Evolutionary conservation across 1,284 basidiomycete genomes (phyloP).

Genomic region (Erythrobasidium hasegawianum): DNA sequence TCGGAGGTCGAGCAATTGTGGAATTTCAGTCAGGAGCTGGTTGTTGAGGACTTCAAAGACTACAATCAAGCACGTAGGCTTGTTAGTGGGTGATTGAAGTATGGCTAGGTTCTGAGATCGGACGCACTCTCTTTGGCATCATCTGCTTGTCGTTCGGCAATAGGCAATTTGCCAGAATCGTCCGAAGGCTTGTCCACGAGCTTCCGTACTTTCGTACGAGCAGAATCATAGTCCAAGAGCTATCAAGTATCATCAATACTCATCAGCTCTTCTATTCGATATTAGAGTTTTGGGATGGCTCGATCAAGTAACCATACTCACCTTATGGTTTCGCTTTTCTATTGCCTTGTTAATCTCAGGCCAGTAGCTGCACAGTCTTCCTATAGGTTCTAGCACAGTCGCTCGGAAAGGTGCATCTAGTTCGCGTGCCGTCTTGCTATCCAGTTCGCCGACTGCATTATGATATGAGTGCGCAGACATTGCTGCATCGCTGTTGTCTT

Average conservation of each 20-base stretch:
- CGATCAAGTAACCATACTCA: slow-evolving; percentile 47
- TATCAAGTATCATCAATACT: slow-evolving; percentile 47
- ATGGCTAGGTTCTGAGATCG: slow-evolving; percentile 94
- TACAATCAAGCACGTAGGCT: no score
- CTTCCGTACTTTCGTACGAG: slow-evolving; percentile 82
- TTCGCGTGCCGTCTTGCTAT: slow-evolving; percentile 77
- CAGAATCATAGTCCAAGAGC: slow-evolving; percentile 93
- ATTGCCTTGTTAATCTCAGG: slow-evolving; percentile 92
- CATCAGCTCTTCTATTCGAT: not conserved
- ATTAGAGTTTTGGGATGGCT: not conserved
- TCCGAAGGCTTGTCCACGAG: slow-evolving; percentile 88
- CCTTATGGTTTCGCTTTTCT: slow-evolving; percentile 93
- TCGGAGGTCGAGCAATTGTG: slow-evolving; percentile 86
- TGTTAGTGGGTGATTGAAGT: slow-evolving; percentile 76
- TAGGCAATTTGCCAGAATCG: slow-evolving; percentile 82
- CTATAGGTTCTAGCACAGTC: slow-evolving; percentile 86
- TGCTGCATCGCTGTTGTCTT: slow-evolving; percentile 65
- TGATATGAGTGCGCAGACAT: slow-evolving; percentile 98
- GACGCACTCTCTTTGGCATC: slow-evolving; percentile 34
- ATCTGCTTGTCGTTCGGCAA: slow-evolving; percentile 33
- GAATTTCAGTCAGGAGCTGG: slow-evolving; percentile 84
- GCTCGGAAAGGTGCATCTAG: slow-evolving; percentile 59
- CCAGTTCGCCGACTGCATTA: slow-evolving; percentile 88
- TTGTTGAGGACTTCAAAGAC: slow-evolving; percentile 91
- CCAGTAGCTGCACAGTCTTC: slow-evolving; percentile 94